Evolutionary conservation across 2,329 filamentous ascomycete species (phyloP).

Genomic region (Stagonosporopsis tanaceti): DNA sequence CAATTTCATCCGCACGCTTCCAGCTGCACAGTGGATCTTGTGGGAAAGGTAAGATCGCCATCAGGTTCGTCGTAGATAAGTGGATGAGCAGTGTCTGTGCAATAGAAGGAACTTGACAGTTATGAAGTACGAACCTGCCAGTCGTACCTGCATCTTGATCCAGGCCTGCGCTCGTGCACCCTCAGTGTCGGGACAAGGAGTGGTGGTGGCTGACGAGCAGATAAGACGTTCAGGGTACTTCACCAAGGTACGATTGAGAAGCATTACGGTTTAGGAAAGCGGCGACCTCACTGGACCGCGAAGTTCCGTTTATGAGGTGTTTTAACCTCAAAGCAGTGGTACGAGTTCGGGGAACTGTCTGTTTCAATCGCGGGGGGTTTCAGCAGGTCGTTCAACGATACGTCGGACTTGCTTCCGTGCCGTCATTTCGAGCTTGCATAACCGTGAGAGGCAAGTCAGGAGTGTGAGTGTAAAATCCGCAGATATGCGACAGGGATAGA

Average conservation of each 20-base stretch:
- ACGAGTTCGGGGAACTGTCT: background rate
- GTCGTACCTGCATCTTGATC: background rate
- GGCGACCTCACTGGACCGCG: constrained; percentile 1
- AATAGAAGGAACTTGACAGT: background rate
- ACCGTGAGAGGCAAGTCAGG: background rate
- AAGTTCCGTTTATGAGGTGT: background rate
- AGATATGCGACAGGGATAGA: background rate
- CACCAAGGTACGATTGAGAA: constrained; percentile 2
- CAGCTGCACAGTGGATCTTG: background rate
- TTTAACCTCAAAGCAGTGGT: background rate
- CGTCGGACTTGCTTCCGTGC: constrained; percentile 10
- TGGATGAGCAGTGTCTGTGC: background rate
- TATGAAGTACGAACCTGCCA: no score
- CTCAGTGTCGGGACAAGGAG: background rate
- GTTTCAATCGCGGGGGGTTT: background rate
- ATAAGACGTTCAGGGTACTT: constrained; percentile 5
- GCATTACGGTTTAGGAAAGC: background rate
- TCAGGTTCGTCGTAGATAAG: background rate
- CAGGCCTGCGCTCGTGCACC: background rate
- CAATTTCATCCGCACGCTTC: background rate
- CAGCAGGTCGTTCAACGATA: constrained; percentile 3
- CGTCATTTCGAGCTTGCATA: constrained; percentile 4
- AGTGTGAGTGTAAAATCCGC: background rate
- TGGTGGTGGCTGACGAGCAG: constrained; percentile 5
- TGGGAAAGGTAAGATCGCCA: background rate